Evolutionary conservation across 2,329 filamentous ascomycete species (phyloP), one percentile per base, ranked within the genome.

Genomic region (Tolypocladium pustulatum): DNA sequence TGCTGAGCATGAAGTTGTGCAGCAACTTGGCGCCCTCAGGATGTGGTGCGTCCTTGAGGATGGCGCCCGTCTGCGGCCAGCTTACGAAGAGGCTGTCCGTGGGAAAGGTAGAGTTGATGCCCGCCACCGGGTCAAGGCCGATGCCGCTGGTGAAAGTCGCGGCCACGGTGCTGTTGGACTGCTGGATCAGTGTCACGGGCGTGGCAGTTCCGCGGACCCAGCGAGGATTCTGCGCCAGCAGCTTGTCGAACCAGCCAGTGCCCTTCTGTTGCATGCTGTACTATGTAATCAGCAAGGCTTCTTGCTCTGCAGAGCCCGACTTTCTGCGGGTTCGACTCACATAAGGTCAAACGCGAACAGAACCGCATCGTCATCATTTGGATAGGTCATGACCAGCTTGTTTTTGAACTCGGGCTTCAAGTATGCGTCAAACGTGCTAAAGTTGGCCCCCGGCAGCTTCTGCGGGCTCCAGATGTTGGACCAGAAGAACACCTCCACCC

Each of bases 311-410:
- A 27, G 4, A 17, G 25, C 15, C 10, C 7, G 25, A 46, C 22
- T 9, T 46, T 13, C 41, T 17, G 46, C 27, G 7, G 6, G 4
- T 32, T 51, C 9, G 27, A 65, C 73, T 71, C 66, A 76, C 75
- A 82, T 75, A 1, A 80, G 67, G 46, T 80, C 71, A 49, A 79
- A 81, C 3, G 76, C 75, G 49, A 72, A 82, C 0, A 81, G 68
- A 2, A 83, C 75, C 0, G 81, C 81, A 57, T 84, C 81, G 49
- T 84, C 81, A 46, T 83, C 81, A 60, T 83, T 81, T 12, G 81
- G 81, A 58, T 83, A 83, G 0, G 80, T 82, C 13, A 83, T 65
- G 2, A 77, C 76, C 5, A 83, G 68, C 66, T 79, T 82, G 60
- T 78, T 69, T 68, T 83, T 83, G 68, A 76, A 80, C 59, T 78